These are phyloP conservation scores for Trichophyton verrucosum DNA, from an alignment of 2,329 filamentous ascomycete species.

Conservation along the genomic window DNA sequence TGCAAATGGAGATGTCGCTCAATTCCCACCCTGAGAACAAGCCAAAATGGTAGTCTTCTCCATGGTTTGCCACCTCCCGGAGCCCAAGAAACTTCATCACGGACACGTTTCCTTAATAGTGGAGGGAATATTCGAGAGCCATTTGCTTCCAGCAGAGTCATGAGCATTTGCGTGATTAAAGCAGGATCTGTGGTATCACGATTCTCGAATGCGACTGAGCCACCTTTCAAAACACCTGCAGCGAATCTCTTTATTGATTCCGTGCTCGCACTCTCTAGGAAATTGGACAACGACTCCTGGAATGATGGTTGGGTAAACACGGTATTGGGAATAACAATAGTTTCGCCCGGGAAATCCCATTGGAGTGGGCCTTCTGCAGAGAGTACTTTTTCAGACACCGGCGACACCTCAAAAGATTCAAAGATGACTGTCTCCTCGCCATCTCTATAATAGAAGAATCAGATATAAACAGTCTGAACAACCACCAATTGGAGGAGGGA, in stretches of 20 bases:
- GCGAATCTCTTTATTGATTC: conserved; percentile 44
- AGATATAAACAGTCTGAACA: no score
- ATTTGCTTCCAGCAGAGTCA: conserved; percentile 46
- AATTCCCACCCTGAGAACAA: conserved; percentile 47
- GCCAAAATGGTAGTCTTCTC: conserved; percentile 51
- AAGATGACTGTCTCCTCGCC: conserved; percentile 32
- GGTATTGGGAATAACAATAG: conserved; percentile 35
- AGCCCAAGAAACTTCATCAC: conserved; percentile 49
- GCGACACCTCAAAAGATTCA: conserved; percentile 51
- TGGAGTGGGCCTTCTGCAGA: conserved; percentile 39
- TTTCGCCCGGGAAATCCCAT: conserved; percentile 49
- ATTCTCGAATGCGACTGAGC: conserved; percentile 37
- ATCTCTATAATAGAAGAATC: conserved; percentile 10
- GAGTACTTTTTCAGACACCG: conserved; percentile 42
- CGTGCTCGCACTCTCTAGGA: conserved; percentile 45
- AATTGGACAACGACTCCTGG: conserved; percentile 36
- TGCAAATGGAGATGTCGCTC: conserved; percentile 37
- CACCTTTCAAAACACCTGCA: conserved; percentile 42
- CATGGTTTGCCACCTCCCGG: conserved; percentile 41
- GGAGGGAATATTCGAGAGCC: conserved; percentile 31
- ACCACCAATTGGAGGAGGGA: background rate
- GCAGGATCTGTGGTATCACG: conserved; percentile 48
- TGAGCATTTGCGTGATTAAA: conserved; percentile 48
- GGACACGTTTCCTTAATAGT: conserved; percentile 44
- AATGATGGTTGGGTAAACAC: conserved; percentile 35